These are phyloP conservation scores for Camptophora hylomeconis DNA, from an alignment of 2,329 filamentous ascomycete species.

Conservation along the genomic window DNA sequence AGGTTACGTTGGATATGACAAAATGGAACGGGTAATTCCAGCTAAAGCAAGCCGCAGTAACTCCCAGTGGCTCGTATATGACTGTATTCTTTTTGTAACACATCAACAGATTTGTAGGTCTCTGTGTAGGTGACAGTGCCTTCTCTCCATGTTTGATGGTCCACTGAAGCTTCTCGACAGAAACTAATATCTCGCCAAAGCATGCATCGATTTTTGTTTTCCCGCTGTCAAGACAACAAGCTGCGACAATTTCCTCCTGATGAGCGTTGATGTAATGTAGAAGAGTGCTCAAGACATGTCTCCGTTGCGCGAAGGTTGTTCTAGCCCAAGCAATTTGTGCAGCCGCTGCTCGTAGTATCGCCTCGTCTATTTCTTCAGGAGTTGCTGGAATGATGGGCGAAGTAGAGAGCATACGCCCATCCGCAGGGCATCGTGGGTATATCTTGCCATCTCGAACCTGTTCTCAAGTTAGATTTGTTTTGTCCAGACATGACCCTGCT, in stretches of 20 bases:
- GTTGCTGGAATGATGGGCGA: slow-evolving; percentile 55
- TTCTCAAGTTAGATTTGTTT: slow-evolving; percentile 5
- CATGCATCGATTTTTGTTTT: slow-evolving; percentile 88
- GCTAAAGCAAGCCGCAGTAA: slow-evolving; percentile 82
- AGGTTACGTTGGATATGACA: slow-evolving; percentile 79
- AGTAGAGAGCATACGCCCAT: slow-evolving; percentile 63
- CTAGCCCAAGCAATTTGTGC: slow-evolving; percentile 68
- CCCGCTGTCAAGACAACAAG: slow-evolving; percentile 82
- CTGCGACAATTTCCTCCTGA: slow-evolving; percentile 71
- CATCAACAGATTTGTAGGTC: slow-evolving; percentile 88
- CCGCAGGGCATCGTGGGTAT: slow-evolving; percentile 54
- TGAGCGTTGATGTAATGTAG: slow-evolving; percentile 70
- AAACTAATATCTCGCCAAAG: slow-evolving; percentile 89
- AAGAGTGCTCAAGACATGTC: slow-evolving; percentile 67
- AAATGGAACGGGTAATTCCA: slow-evolving; percentile 99
- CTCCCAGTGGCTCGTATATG: slow-evolving; percentile 79
- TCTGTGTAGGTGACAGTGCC: slow-evolving; percentile 55
- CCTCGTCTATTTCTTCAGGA: slow-evolving; percentile 62
- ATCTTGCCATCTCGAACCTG: slow-evolving; percentile 12
- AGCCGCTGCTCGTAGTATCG: slow-evolving; percentile 56
- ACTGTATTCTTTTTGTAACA: slow-evolving; percentile 89
- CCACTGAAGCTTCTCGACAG: slow-evolving; percentile 88
- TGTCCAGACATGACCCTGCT: no score
- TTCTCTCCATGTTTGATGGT: slow-evolving; percentile 81
- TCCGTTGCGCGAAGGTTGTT: slow-evolving; percentile 65